These are phyloP conservation scores for Aspergillus versicolor DNA, from an alignment of 2,329 filamentous ascomycete species.

Conservation along the genomic window DNA sequence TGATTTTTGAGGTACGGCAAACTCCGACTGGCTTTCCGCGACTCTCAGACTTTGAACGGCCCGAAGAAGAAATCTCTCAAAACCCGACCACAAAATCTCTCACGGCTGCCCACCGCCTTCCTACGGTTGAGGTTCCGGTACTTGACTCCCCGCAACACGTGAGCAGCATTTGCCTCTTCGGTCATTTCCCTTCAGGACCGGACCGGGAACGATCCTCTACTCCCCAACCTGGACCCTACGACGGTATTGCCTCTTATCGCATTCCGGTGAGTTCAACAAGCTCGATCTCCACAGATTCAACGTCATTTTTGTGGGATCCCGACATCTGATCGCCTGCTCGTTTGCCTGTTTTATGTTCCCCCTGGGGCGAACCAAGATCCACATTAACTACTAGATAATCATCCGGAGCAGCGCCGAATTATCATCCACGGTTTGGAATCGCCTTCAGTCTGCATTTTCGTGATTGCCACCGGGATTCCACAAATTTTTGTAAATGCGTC, in stretches of 20 bases:
- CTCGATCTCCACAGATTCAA: neutral
- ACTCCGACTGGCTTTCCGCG: neutral
- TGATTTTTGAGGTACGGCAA: neutral
- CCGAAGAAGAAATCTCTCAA: neutral
- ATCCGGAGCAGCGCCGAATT: conserved; percentile 6
- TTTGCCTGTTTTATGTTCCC: neutral
- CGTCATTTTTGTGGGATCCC: neutral
- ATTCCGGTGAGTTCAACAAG: neutral
- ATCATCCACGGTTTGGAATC: neutral
- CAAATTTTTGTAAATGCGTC: conserved; percentile 18
- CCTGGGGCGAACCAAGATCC: conserved; percentile 17
- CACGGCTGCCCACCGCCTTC: neutral
- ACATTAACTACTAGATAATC: conserved; percentile 13
- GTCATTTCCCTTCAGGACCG: neutral
- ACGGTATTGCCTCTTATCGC: neutral
- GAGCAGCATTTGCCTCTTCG: conserved; percentile 1
- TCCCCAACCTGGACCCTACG: neutral
- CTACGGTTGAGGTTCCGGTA: neutral
- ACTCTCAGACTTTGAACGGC: neutral
- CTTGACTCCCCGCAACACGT: conserved; percentile 3
- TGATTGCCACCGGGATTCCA: conserved; percentile 10
- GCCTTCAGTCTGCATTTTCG: conserved; percentile 9
- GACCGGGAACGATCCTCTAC: neutral
- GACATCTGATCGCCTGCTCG: conserved; percentile 7
- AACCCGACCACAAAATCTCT: neutral